Evolutionary conservation across 2,329 filamentous ascomycete species (phyloP), one percentile per base, ranked within the genome.

Genomic region (Penicillium sp.): DNA sequence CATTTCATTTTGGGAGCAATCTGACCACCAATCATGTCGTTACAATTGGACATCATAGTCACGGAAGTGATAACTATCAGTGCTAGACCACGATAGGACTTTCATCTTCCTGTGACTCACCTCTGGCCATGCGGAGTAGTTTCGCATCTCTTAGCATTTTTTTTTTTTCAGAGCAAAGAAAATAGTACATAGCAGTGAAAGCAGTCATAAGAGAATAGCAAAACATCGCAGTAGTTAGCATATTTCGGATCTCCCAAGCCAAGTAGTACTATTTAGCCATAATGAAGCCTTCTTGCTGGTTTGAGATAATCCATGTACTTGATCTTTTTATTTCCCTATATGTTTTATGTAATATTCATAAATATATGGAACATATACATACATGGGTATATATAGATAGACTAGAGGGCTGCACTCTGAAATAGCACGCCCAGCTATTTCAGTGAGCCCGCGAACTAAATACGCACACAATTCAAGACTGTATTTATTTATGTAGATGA

Each of bases 31-130:
- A 26, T 26, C 85, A 88, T 88, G 37, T 76, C 74, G 0, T 77
- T 79, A 60, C 83, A 86, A 64, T 88, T 84, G 35, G 82, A 85
- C 29, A 88, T 1, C 84, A 88, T 88, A 8, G 81, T 78, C n/a
- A 88, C 85, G 61, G 84, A 87, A 88, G 0, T 85, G 84, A 66
- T 85, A 87, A 65, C 81, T 85, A 68, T 88, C 86, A 0, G 75
- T 81, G 85, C 85, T 85, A 88, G 37, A 79, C 82, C 31, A 87
- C 80, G 24, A 84, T 80, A 5, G 84, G 80, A 61, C 79, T 76
- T 35, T 80, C 76, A 46, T 82, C 78, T 26, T 79, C 77, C 62
- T 72, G 76, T 5, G 70, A 69, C 47, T 73, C 34, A 4, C 16
- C 35, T 4, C 4, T 38, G 37, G 37, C 37, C 37, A 20, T 10